A percentile compares a stretch with the other conserved stretches of the same genome.
Evolutionary conservation across 2,329 filamentous ascomycete genomes (phyloP).

Genomic region (Xylariaceae sp.): DNA sequence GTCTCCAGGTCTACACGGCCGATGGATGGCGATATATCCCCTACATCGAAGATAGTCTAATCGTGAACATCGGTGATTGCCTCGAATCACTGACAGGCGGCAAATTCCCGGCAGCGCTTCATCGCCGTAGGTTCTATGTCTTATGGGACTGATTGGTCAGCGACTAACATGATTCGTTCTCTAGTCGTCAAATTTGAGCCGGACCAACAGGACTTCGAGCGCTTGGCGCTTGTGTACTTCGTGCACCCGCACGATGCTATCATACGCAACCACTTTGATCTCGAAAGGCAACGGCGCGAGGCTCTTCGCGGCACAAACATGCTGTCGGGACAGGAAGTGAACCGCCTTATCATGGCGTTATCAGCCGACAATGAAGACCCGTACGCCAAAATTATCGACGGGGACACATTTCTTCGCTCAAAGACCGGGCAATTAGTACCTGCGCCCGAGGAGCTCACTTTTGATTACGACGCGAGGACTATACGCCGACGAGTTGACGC

Average conservation of each 20-base stretch:
- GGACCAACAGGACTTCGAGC: slow-evolving; percentile 1
- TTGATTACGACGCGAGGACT: not conserved
- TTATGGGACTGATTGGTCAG: not conserved
- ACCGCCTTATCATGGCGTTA: slow-evolving; percentile 2
- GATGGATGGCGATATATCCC: slow-evolving; percentile 1
- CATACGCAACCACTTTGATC: not conserved
- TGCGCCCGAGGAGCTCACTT: not conserved
- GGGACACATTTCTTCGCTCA: not conserved
- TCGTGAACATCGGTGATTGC: slow-evolving; percentile 2
- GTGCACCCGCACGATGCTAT: slow-evolving; percentile 2
- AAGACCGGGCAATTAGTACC: not conserved
- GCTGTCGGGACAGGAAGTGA: slow-evolving; percentile 3
- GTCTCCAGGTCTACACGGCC: slow-evolving; percentile 1
- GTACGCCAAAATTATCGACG: slow-evolving; percentile 4
- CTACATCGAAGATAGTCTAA: not conserved
- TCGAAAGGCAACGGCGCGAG: not conserved
- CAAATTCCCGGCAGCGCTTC: slow-evolving; percentile 2
- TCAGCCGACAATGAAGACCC: slow-evolving; percentile 2
- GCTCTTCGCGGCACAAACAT: slow-evolving; percentile 1
- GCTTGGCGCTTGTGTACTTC: slow-evolving; percentile 1
- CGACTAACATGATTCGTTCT: not conserved
- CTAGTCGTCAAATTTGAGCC: slow-evolving; percentile 1
- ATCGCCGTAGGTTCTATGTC: not conserved
- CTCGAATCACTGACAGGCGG: slow-evolving; percentile 1
- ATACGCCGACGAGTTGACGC: not conserved